A percentile compares a stretch with the other conserved stretches of the same genome.
phyloP scores from a whole-genome alignment of 2,329 filamentous ascomycete species.

The Trichoderma citrinoviride region DNA sequence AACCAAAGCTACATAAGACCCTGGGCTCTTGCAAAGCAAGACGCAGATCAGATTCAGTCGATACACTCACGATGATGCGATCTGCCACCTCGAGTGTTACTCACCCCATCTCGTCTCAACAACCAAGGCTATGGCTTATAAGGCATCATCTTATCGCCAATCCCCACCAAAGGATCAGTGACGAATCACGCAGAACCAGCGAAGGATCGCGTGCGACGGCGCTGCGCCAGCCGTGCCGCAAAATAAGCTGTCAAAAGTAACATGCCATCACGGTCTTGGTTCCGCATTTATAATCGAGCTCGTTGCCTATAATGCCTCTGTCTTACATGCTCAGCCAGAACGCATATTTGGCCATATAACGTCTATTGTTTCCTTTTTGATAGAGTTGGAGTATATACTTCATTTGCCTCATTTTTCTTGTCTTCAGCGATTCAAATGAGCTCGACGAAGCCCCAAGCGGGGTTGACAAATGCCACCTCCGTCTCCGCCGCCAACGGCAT shows the following conservation, averaged over 20 bases:
- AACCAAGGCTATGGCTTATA: background rate
- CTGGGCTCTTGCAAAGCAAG: too few species aligned
- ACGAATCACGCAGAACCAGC: constrained; percentile 19
- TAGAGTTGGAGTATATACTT: background rate
- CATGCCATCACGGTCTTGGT: background rate
- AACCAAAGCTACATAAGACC: too few species aligned
- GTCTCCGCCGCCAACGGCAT: constrained; percentile 28
- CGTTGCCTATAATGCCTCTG: background rate
- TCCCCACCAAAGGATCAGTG: constrained; percentile 9
- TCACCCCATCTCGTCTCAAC: background rate
- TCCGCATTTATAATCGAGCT: background rate
- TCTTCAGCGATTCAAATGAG: background rate
- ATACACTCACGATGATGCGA: too few species aligned
- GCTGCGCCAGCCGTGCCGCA: background rate
- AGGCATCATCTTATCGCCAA: background rate
- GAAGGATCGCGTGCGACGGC: constrained; percentile 14
- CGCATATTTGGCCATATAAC: background rate
- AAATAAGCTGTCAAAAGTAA: background rate
- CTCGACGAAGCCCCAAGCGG: background rate
- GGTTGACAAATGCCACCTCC: constrained; percentile 23
- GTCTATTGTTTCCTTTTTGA: background rate
- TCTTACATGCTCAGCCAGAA: background rate
- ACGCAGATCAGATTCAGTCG: too few species aligned
- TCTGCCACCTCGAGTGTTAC: background rate
- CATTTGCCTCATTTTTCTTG: too few species aligned